Conservation (phyloP, 73 alveolate genomes). For the Tetrahymena borealis region DNA sequence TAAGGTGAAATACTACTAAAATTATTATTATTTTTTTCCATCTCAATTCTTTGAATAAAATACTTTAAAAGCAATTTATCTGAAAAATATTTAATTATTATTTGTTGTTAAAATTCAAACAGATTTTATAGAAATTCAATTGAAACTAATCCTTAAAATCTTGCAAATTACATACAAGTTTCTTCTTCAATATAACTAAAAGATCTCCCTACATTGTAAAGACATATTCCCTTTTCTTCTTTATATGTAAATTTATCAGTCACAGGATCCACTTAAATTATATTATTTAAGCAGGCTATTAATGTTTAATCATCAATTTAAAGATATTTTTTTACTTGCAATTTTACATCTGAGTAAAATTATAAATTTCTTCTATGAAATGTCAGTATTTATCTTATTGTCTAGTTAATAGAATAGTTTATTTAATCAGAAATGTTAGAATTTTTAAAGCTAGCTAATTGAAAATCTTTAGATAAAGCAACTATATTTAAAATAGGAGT, state of each 20-base stretch:
- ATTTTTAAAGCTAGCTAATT: neutral
- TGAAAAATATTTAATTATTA: neutral
- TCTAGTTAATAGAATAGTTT: neutral
- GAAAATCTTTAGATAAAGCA: neutral
- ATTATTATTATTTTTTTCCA: neutral
- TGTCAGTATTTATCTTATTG: neutral
- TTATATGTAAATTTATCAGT: neutral
- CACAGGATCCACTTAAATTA: neutral
- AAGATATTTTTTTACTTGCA: neutral
- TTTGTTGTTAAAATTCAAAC: neutral
- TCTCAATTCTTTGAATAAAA: neutral
- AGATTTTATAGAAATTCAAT: neutral
- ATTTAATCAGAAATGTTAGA: neutral
- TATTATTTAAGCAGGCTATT: neutral
- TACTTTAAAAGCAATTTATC: neutral
- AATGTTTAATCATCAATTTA: neutral
- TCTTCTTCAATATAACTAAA: neutral
- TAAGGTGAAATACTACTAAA: neutral
- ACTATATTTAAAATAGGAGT: neutral
- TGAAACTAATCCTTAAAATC: neutral
- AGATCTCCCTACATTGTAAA: neutral
- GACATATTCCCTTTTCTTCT: neutral
- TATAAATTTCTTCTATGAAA: neutral
- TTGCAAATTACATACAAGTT: neutral
- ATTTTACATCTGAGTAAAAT: neutral